Base-by-base conservation (phyloP, 495 filamentous ascomycete species). In the Penicillium dipodomyicola region DNA sequence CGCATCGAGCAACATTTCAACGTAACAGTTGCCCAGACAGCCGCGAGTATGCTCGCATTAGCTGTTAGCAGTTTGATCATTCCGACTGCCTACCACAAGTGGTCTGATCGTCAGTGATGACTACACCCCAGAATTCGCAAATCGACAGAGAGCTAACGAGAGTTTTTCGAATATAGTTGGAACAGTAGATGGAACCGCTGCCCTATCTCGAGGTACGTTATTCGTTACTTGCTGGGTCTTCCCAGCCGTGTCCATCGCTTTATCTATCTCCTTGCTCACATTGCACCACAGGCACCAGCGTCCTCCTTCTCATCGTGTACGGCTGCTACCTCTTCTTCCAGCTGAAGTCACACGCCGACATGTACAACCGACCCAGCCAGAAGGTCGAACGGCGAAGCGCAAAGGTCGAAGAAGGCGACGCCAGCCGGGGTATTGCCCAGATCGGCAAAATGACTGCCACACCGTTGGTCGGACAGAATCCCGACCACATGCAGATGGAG, bases 21-120 rank as follows among this genome's bases (percentile, higher is more conserved):
- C 74, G 83, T 89, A 2, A 89, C 87, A 3, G 92, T 97, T n/a
- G 92, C 92, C 1, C 91, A 96, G 67, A 97, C 92, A 0, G 91
- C 92, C 1, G 84, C 91, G 27, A 89, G 85, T 72, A 71, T 97
- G 14, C 78, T 97, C 2, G 85, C 91, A 3, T 75, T 97, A 19
- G 87, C 89, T 15, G 88, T 95, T 12, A 87, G 81, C 52, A 85
- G 81, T 69, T 74, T 97, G 56, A 91, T 96, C 57, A 90, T 97
- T 30, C 92, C 92, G 0, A 96, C 92, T 12, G 90, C 90, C 4
- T 97, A 96, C 72, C 79, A 86, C 47, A 65, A 80, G 42, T 82
- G 77, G 77, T 77, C 80, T 6, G 56, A 62, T 23, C 65, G 73
- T 73, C 52, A 35, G 69, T 67, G 2, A 15, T 17, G 8, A 51